Evolutionary conservation across 192 early-diverging fungal genomes (phyloP), one percentile per base, ranked within the genome.

Genomic region (Mortierella antarctica): DNA sequence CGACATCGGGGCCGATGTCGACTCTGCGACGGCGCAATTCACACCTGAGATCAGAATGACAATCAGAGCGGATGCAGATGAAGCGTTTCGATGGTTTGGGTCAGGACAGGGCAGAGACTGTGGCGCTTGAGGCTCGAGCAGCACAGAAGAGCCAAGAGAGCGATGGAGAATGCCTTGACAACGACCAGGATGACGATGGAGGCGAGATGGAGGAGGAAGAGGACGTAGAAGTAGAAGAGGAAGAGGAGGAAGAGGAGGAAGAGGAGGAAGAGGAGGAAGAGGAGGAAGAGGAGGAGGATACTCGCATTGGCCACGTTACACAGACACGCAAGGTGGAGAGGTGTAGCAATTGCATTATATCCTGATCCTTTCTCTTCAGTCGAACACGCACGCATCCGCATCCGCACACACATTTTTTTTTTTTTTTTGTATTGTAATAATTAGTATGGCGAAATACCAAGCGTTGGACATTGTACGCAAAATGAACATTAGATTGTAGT

Each of bases 51-150:
- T 39, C 31, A 5, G 70, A 80, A 80, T 80, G 76, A 80, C 76
- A 80, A 80, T 69, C 46, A 80, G 69, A 52, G 64, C 69, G 76
- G 63, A 55, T 61, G 59, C 76, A 55, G 47, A 49, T 48, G 46
- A 48, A 62, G 9, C 63, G 46, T n/a, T 71, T 64, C 41, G 73
- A 67, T 62, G 52, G 39, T 11, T 68, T 56, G 45, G 73, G 68
- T 39, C 39, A 9, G 1, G 71, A 73, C 18, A 55, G 40, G 48
- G 41, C n/a, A 42, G 21, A 55, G 31, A 44, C 11, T 31, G 31
- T 31, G 31, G 31, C 31, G 3, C 31, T 31, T 47, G 61, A 44
- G 21, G 61, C 49, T 3, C 20, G 23, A 50, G 48, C 46, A 50
- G 48, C 46, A 15, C 40, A 62, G 61, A 48, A 44, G 31, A 31